Evolutionary conservation across 2,329 filamentous ascomycete genomes (phyloP).

Genomic region (Ceratocystis diversiconidia): DNA sequence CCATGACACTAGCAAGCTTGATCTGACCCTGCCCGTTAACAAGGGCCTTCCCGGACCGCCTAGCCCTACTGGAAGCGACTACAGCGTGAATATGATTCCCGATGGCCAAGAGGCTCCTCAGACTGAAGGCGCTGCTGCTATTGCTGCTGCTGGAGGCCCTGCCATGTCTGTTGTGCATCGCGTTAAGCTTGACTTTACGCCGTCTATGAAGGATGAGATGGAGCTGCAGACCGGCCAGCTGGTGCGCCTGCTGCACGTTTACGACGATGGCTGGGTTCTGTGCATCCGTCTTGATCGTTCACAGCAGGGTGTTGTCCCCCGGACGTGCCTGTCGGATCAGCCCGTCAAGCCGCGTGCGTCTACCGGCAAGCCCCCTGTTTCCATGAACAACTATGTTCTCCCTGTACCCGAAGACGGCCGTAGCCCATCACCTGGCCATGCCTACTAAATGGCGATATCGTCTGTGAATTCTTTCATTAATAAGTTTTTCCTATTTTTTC

Average conservation of each 20-base stretch:
- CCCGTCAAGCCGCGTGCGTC: constrained; percentile 71
- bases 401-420: constrained; percentile 1
- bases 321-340: constrained; percentile 82
- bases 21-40: constrained; percentile 36
- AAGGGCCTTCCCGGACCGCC: constrained; percentile 29
- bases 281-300: constrained; percentile 83
- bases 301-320: constrained; percentile 80
- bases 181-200: constrained; percentile 86
- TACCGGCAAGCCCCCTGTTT: constrained; percentile 24
- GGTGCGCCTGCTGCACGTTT: constrained; percentile 82
- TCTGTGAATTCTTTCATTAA: not conserved
- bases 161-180: constrained; percentile 60
- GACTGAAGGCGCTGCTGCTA: constrained; percentile 42
- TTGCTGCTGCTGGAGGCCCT: constrained; percentile 48
- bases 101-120: constrained; percentile 33
- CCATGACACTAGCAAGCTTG: constrained; percentile 36
- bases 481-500: not conserved
- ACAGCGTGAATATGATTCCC: constrained; percentile 41
- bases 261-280: constrained; percentile 96
- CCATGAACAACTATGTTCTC: constrained; percentile 12
- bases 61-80: constrained; percentile 50
- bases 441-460: not conserved
- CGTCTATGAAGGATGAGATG: constrained; percentile 84
- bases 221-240: constrained; percentile 67
- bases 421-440: constrained; percentile 8